Evolutionary conservation across 139 green algal genomes (phyloP).

Genomic region (Nannochloris sp.): DNA sequence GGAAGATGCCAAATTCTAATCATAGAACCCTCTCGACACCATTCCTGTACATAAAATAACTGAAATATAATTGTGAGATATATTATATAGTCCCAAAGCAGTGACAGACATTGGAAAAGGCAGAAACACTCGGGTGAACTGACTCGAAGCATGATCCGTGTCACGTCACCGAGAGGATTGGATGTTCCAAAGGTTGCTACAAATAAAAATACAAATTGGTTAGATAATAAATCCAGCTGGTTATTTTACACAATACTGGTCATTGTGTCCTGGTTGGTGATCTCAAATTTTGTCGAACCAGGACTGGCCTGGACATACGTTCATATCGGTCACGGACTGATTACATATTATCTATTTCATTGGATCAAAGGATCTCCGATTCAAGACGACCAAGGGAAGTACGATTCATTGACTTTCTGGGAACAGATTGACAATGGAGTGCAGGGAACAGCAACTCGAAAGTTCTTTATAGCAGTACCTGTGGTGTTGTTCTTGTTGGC

Average conservation of each 20-base stretch:
- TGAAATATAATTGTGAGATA: too few relatives aligned
- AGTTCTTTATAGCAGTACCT: slow-evolving; percentile 79
- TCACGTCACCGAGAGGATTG: slow-evolving; percentile 4
- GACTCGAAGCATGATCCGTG: not conserved
- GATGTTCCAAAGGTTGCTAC: not conserved
- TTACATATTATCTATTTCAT: slow-evolving; percentile 82
- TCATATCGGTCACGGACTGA: slow-evolving; percentile 67
- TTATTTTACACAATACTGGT: slow-evolving; percentile 65
- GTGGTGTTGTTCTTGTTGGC: slow-evolving; percentile 76
- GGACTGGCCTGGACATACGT: slow-evolving; percentile 83
- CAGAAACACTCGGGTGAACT: not conserved
- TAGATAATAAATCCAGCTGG: slow-evolving; percentile 46
- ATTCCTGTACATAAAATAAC: too few relatives aligned
- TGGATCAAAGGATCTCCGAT: slow-evolving; percentile 77
- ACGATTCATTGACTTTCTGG: slow-evolving; percentile 83
- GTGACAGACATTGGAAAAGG: not conserved
- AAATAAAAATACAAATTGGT: slow-evolving; percentile 36
- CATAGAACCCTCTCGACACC: too few relatives aligned
- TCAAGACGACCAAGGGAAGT: slow-evolving; percentile 66
- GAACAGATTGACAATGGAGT: slow-evolving; percentile 66
- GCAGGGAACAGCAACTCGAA: slow-evolving; percentile 68
- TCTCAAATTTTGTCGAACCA: slow-evolving; percentile 49
- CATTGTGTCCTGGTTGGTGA: slow-evolving; percentile 57
- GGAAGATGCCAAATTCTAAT: not conserved
- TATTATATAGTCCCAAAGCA: too few relatives aligned